A percentile compares a stretch with the other conserved stretches of the same genome.
Conservation (phyloP, 371 early-diverging fungal species). For the Rhizopus microsporus region DNA sequence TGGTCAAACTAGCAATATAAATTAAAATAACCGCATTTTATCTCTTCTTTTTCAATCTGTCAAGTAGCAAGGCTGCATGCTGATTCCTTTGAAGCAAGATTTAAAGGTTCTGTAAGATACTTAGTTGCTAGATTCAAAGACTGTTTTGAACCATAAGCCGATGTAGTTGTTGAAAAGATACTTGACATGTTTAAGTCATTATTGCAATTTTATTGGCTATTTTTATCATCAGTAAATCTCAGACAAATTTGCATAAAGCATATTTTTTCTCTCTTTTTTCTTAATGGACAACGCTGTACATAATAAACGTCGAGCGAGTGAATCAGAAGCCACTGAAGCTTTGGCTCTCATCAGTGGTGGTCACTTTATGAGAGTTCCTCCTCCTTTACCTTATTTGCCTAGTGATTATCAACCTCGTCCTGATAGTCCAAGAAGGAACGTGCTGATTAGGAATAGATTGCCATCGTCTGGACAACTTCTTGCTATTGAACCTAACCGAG, state of each 20-base stretch:
- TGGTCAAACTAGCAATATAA: too few species aligned
- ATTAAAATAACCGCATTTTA: too few species aligned
- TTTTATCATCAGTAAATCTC: too few species aligned
- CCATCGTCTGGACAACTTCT: constrained; percentile 29
- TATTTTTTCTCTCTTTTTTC: not conserved
- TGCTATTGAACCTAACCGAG: constrained; percentile 12
- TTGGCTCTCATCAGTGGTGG: constrained; percentile 31
- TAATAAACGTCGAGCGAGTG: constrained; percentile 31
- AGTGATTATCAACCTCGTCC: constrained; percentile 46
- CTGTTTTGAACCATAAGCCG: too few species aligned
- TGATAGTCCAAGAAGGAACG: constrained; percentile 38
- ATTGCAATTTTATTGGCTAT: too few species aligned
- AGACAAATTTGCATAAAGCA: not conserved
- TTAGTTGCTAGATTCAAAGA: too few species aligned
- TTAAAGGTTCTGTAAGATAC: too few species aligned
- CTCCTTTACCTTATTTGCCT: constrained; percentile 48
- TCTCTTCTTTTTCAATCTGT: too few species aligned
- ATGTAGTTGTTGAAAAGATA: too few species aligned
- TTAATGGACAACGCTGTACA: constrained; percentile 4
- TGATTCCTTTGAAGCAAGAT: too few species aligned
- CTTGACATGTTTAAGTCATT: too few species aligned
- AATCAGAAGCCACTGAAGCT: constrained; percentile 35
- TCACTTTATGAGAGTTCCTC: constrained; percentile 34
- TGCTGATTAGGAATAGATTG: constrained; percentile 32
- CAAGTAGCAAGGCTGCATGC: too few species aligned